phyloP scores from a whole-genome alignment of 2,329 filamentous ascomycete genomes.

The Alternaria panax region DNA sequence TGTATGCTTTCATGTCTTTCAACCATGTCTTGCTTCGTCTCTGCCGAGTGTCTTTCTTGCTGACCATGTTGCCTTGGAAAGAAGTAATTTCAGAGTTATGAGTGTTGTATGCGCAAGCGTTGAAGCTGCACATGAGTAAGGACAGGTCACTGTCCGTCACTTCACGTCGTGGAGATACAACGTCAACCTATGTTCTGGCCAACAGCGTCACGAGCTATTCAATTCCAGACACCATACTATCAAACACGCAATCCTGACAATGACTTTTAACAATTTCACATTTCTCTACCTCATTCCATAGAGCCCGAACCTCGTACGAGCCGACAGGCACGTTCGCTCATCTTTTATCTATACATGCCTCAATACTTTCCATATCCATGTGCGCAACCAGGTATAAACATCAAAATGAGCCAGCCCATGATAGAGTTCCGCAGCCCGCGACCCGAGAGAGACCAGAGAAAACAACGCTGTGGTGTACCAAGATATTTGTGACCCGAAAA shows the following conservation, averaged over 20 bases:
- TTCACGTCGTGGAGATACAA: not conserved
- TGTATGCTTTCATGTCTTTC: not conserved
- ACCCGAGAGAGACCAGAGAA: slow-evolving; percentile 7
- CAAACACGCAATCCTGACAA: not conserved
- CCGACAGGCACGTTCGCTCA: not conserved
- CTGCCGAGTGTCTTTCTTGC: not conserved
- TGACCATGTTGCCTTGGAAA: not conserved
- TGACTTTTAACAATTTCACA: slow-evolving; percentile 14
- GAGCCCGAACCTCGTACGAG: slow-evolving; percentile 7
- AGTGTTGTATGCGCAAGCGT: not conserved
- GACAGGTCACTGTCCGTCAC: not conserved
- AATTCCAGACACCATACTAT: not conserved
- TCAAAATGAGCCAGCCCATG: slow-evolving; percentile 23
- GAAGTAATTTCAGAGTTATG: not conserved
- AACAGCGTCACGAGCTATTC: not conserved
- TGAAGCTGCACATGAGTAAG: not conserved
- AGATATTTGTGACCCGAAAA: slow-evolving; percentile 12
- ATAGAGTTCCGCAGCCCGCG: slow-evolving; percentile 7
- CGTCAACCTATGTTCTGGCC: not conserved
- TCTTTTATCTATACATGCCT: slow-evolving; percentile 21
- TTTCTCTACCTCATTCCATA: slow-evolving; percentile 10
- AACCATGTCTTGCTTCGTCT: not conserved
- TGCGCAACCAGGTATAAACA: slow-evolving; percentile 11
- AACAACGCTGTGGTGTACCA: slow-evolving; percentile 20
- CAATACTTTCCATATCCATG: slow-evolving; percentile 2